phyloP scores from a whole-genome alignment of 2,329 filamentous ascomycete species.

The Raffaelea deltoideospora region DNA sequence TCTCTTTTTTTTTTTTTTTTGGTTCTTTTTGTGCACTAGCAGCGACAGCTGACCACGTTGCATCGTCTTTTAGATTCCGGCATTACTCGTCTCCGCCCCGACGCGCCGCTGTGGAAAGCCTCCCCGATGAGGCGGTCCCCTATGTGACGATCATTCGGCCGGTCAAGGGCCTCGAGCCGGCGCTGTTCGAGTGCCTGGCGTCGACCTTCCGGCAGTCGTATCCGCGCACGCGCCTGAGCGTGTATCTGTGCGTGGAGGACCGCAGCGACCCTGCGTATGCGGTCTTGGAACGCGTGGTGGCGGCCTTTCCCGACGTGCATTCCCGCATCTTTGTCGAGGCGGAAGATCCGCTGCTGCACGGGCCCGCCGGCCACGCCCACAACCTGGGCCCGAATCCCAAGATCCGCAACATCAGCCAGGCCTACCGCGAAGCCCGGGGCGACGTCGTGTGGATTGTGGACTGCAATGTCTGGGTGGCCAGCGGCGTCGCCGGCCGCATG shows the following conservation, averaged over 20 bases:
- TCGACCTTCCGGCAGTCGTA: slow-evolving; percentile 76
- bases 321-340: slow-evolving; percentile 37
- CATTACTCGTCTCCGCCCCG: slow-evolving; percentile 34
- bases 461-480: slow-evolving; percentile 87
- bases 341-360: slow-evolving; percentile 9
- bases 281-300: slow-evolving; percentile 53
- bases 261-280: slow-evolving; percentile 62
- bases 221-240: slow-evolving; percentile 57
- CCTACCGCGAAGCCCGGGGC: slow-evolving; percentile 74
- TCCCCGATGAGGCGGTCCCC: slow-evolving; percentile 43
- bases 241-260: slow-evolving; percentile 70
- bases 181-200: slow-evolving; percentile 82
- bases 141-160: slow-evolving; percentile 85
- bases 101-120: slow-evolving; percentile 33
- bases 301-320: slow-evolving; percentile 69
- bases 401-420: slow-evolving; percentile 88
- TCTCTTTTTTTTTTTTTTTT: too few species aligned
- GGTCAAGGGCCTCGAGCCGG: slow-evolving; percentile 80
- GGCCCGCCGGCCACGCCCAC: slow-evolving; percentile 31
- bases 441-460: slow-evolving; percentile 92
- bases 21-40: too few species aligned
- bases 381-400: slow-evolving; percentile 92
- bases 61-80: slow-evolving; percentile 39
- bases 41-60: too few species aligned
- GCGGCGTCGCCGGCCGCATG: slow-evolving; percentile 69